Conservation (phyloP, 345 rosid genomes). For the Erucastrum elatum region DNA sequence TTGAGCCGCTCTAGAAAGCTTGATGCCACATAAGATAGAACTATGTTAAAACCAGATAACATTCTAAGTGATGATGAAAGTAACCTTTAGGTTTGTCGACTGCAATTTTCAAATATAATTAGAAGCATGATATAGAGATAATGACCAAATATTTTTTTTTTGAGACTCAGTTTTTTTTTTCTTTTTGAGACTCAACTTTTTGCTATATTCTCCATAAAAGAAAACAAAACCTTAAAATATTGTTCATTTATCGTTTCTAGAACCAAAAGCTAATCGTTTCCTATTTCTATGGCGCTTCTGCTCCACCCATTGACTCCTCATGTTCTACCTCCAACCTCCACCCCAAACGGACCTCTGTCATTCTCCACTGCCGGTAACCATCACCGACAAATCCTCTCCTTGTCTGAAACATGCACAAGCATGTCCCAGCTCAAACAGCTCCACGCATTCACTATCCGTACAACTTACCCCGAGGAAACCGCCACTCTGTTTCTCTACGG, state of each 20-base stretch:
- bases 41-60: too few relatives aligned
- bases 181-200: too few relatives aligned
- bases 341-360: slow-evolving; percentile 13
- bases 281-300: slow-evolving; percentile 35
- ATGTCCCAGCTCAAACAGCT: slow-evolving; percentile 66
- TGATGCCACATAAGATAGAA: too few relatives aligned
- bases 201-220: neutral
- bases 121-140: too few relatives aligned
- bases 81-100: too few relatives aligned
- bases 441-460: slow-evolving; percentile 73
- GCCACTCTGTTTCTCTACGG: slow-evolving; percentile 54
- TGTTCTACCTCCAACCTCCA: slow-evolving; percentile 27
- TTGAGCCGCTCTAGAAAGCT: too few relatives aligned
- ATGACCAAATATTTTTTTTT: too few relatives aligned
- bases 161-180: too few relatives aligned
- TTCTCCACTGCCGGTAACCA: slow-evolving; percentile 27
- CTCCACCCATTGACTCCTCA: slow-evolving; percentile 40
- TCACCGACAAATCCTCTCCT: slow-evolving; percentile 47
- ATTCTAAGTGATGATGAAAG: too few relatives aligned
- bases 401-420: slow-evolving; percentile 48
- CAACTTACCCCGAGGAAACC: slow-evolving; percentile 44
- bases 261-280: neutral
- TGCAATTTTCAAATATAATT: too few relatives aligned
- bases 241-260: neutral
- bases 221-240: neutral